Evolutionary conservation across 1,284 basidiomycete species (phyloP), one percentile per base, ranked within the genome.

Genomic region (Wolfiporia cocos): DNA sequence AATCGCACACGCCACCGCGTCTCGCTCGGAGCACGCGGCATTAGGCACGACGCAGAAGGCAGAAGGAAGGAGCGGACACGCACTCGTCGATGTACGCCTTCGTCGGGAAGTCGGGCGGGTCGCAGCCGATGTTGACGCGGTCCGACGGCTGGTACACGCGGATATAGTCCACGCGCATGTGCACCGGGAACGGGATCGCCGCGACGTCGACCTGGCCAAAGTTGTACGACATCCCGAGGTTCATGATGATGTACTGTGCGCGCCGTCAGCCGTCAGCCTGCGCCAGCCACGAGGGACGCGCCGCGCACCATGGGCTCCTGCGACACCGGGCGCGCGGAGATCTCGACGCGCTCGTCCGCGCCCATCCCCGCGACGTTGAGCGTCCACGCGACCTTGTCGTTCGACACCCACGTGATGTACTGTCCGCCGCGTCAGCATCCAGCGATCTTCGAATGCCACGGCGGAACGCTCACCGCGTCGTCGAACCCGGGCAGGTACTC

Each of bases 331-430:
- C 86, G 68, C 42, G 74, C 68, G 3, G 70, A 68, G 19, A 87
- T 78, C 39, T 78, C 58, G 22, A 73, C 70, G 0, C 54, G 40
- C 0, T 59, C 34, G 49, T 83, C 73, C 4, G 81, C 69, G 1
- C 67, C 78, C 47, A 86, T 64, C 0, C 75, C 84, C 10, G 59
- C 66, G 7, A 62, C 54, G 32, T 72, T 67, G 32, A 88, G 49
- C 5, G 74, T 78, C 81, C 79, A 89, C 26, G 76, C 65, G 35
- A 65, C 59, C 46, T 70, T 63, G 48, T 64, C 65, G 39, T 75
- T 66, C 41, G 69, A 68, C 2, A 78, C 62, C 81, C 81, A 84
- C 14, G 73, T 74, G 51, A 83, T 78, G 49, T 80, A 79, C 56
- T 61, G 52, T 53, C 54, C 50, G 18, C 37, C 34, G 39, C 65